A percentile compares a stretch with the other conserved stretches of the same genome.
These are phyloP conservation scores for Melanogaster broomeanus DNA, from an alignment of 768 basidiomycete species.

Conservation along the genomic window DNA sequence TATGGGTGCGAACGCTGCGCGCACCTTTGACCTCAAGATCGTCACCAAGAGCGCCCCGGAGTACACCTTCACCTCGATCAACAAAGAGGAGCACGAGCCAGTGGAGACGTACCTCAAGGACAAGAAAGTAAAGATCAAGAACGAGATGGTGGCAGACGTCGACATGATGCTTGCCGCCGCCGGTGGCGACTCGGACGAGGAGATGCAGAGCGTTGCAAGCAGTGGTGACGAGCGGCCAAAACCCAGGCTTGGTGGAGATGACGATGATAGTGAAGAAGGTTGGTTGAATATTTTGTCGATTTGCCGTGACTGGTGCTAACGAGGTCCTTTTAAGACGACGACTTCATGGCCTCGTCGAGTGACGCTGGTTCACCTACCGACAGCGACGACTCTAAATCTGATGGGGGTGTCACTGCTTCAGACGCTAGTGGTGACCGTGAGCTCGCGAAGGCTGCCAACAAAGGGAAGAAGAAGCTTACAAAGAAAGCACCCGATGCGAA, in stretches of 20 bases:
- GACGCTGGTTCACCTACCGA: constrained; percentile 89
- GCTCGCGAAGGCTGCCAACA: constrained; percentile 43
- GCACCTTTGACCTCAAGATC: constrained; percentile 93
- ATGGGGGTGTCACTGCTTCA: constrained; percentile 75
- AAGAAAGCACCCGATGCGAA: constrained; percentile 52
- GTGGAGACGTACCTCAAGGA: constrained; percentile 84
- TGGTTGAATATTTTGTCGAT: constrained; percentile 14
- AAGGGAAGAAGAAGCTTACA: constrained; percentile 37
- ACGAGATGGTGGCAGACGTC: constrained; percentile 90
- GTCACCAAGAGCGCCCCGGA: constrained; percentile 84
- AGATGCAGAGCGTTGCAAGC: constrained; percentile 80
- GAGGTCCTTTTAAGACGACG: constrained; percentile 61
- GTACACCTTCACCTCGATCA: constrained; percentile 88
- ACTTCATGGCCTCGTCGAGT: constrained; percentile 84
- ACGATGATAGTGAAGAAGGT: constrained; percentile 82
- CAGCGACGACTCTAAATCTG: constrained; percentile 64
- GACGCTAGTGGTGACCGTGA: constrained; percentile 82
- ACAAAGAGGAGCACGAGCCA: constrained; percentile 91
- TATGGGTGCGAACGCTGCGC: constrained; percentile 78
- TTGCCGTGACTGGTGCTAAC: constrained; percentile 1
- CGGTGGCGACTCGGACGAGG: constrained; percentile 72
- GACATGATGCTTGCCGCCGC: constrained; percentile 70
- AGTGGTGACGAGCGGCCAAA: constrained; percentile 64
- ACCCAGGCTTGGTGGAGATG: constrained; percentile 48
- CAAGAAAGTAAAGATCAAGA: constrained; percentile 93